phyloP scores from a whole-genome alignment of 2,329 filamentous ascomycete species.

The Ramichloridium luteum region DNA sequence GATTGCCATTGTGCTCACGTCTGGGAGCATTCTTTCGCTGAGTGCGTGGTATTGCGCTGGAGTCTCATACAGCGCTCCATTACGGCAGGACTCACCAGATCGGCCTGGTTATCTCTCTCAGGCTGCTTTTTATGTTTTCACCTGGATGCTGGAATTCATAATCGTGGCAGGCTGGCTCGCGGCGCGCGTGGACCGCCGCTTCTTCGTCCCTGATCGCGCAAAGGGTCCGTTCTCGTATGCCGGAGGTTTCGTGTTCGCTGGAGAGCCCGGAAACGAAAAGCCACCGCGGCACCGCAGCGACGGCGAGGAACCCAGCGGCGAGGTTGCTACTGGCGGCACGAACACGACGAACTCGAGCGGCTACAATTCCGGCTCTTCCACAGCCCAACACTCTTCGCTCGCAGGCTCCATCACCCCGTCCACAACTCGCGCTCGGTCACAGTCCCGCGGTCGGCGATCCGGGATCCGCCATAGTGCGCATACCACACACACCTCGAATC shows the following conservation, averaged over 20 bases:
- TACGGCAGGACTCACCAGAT: slow-evolving; percentile 34
- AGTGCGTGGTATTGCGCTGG: slow-evolving; percentile 59
- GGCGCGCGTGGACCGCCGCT: slow-evolving; percentile 60
- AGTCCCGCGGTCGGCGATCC: background rate
- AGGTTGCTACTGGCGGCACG: too few species aligned
- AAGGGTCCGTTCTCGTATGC: slow-evolving; percentile 33
- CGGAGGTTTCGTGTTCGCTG: slow-evolving; percentile 10
- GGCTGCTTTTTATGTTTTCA: slow-evolving; percentile 67
- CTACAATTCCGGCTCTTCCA: too few species aligned
- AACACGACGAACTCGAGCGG: background rate
- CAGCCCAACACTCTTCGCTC: too few species aligned
- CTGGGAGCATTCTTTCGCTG: slow-evolving; percentile 48
- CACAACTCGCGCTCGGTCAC: background rate
- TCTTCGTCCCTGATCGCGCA: slow-evolving; percentile 61
- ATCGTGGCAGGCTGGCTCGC: slow-evolving; percentile 56
- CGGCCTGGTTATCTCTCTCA: slow-evolving; percentile 62
- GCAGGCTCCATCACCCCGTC: too few species aligned
- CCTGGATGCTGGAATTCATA: slow-evolving; percentile 61
- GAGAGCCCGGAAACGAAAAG: background rate
- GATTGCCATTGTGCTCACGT: slow-evolving; percentile 48
- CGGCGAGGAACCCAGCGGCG: background rate
- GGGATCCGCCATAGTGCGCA: background rate
- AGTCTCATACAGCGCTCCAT: slow-evolving; percentile 39
- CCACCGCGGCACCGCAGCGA: background rate
- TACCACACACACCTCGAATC: background rate